Conservation (phyloP, 2,329 filamentous ascomycete species). For the Penicillium aurantiogriseum region DNA sequence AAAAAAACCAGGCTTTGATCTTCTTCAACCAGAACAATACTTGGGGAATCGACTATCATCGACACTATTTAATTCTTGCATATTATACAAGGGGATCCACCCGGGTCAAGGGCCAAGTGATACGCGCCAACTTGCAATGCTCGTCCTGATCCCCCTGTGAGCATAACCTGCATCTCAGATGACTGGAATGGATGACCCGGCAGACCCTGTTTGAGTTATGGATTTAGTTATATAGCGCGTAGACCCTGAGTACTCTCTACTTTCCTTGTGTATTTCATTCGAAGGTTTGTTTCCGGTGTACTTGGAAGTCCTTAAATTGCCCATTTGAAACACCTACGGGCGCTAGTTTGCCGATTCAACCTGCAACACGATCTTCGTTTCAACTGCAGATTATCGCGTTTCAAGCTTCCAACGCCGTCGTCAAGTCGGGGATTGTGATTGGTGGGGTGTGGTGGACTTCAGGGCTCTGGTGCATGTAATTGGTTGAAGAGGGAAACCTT, state of each 20-base stretch:
- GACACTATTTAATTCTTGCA: not conserved
- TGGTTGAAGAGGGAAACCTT: constrained; percentile 7
- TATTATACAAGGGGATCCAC: not conserved
- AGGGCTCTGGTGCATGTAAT: constrained; percentile 15
- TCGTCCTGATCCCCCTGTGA: constrained; percentile 8
- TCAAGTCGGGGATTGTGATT: constrained; percentile 15
- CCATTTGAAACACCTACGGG: not conserved
- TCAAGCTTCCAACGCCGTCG: constrained; percentile 16
- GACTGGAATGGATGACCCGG: constrained; percentile 20
- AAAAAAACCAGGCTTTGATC: too few relatives aligned
- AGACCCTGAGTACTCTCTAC: constrained; percentile 7
- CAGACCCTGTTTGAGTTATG: constrained; percentile 14
- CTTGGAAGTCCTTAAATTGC: not conserved
- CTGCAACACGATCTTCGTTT: constrained; percentile 25
- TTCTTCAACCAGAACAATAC: not conserved
- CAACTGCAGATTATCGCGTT: constrained; percentile 20
- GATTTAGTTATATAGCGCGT: constrained; percentile 22
- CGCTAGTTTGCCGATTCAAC: not conserved
- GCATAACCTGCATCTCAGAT: constrained; percentile 7
- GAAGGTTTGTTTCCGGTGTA: not conserved
- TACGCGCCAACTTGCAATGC: constrained; percentile 7
- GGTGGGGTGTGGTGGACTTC: constrained; percentile 17
- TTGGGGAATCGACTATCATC: not conserved
- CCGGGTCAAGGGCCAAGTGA: constrained; percentile 6
- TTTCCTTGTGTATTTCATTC: not conserved